Base-by-base conservation (phyloP, 805 yeast species). In the Peterozyma toletana region DNA sequence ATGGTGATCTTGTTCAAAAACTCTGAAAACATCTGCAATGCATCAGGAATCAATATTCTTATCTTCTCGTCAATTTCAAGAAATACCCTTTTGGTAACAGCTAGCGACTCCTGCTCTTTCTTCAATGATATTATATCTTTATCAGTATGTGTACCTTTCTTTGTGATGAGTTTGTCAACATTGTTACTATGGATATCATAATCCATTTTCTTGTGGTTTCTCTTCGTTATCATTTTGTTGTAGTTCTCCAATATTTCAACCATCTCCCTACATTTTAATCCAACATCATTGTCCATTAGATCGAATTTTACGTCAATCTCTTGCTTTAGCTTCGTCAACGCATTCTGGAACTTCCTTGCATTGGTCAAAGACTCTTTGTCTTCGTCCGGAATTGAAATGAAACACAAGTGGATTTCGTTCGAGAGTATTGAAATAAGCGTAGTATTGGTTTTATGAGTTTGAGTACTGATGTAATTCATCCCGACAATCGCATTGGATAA, bases 41-140 rank as follows among this genome's bases (percentile, higher is more conserved):
- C 63, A 49, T 73, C 76, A 1, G 83, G 83, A 6, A 75, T 55
- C 3, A 70, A 51, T 3, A 66, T 38, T 40, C 62, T 64, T n/a
- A 67, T 54, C 43, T 70, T 71, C 16, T 59, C 61, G 49, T 72
- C 70, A 15, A 70, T 49, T 16, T 64, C 65, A 13, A 53, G 50
- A 47, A 58, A 73, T 5, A 60, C 53, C 5, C 49, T 47, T 18
- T 58, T 58, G 10, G 60, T 54, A 16, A 59, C 63, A n/a, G 58
- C 57, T 30, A 67, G 38, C 18, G 63, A 54, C 1, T 46, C 44
- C 42, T 67, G 68, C 10, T 63, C 54, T 1, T 51, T 48, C 15
- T 58, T 59, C 48, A 72, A 50, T 41, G 66, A 60, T 2, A 48
- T 40, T 44, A 57, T 60, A 14, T 70, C 77, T 46, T 70, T 69